phyloP scores from a whole-genome alignment of 495 filamentous ascomycete species.

The Daldinia childiae region DNA sequence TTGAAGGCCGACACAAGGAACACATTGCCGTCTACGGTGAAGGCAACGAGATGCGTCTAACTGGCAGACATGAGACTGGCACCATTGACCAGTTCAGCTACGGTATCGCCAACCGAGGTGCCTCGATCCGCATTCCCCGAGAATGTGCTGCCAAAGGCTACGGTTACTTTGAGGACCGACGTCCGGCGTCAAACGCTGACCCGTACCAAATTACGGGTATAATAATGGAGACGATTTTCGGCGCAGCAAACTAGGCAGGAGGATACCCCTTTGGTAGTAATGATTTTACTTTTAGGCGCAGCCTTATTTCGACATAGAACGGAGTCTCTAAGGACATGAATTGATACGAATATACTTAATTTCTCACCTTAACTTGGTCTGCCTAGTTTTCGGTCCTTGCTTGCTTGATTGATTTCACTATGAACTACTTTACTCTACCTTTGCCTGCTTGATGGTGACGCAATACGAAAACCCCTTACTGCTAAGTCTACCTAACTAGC shows the following conservation, averaged over 20 bases:
- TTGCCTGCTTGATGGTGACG: too few species aligned
- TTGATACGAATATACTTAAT: slow-evolving; percentile 26
- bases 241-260: slow-evolving; percentile 39
- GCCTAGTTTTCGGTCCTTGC: neutral
- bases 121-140: slow-evolving; percentile 91
- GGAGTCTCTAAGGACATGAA: slow-evolving; percentile 38
- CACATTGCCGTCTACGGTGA: slow-evolving; percentile 98
- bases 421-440: neutral
- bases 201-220: slow-evolving; percentile 97
- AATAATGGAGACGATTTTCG: slow-evolving; percentile 76
- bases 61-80: slow-evolving; percentile 94
- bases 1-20: slow-evolving; percentile 87
- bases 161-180: slow-evolving; percentile 98
- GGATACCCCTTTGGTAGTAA: slow-evolving; percentile 39
- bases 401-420: neutral
- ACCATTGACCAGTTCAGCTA: slow-evolving; percentile 93
- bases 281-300: slow-evolving; percentile 34
- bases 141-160: slow-evolving; percentile 90
- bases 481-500: neutral
- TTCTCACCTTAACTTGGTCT: neutral
- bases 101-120: slow-evolving; percentile 96
- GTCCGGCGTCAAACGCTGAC: slow-evolving; percentile 94
- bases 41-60: slow-evolving; percentile 90
- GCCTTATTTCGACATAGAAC: slow-evolving; percentile 32
- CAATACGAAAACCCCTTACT: neutral